Percentiles rank a stretch among this genome's conserved stretches.
Conservation (phyloP, 805 yeast genomes). For the Saccharomyces eubayanus region DNA sequence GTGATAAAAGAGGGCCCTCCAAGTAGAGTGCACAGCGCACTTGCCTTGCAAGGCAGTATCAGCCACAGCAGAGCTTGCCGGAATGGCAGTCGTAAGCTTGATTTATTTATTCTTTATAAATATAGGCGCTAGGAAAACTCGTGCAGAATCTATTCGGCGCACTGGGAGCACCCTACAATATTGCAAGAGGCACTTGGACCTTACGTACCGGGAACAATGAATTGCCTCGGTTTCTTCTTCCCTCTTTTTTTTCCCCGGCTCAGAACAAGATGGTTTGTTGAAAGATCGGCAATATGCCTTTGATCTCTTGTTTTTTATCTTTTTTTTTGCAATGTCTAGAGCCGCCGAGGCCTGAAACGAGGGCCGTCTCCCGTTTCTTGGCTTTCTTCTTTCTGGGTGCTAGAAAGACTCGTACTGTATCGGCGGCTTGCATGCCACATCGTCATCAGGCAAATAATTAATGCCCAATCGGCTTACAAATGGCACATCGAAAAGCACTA, state of each 20-base stretch:
- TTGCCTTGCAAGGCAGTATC: background rate
- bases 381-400: background rate
- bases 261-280: background rate
- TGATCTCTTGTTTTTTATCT: conserved; percentile 1
- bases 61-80: too few relatives aligned
- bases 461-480: background rate
- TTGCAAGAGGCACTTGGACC: too few relatives aligned
- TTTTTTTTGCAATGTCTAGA: conserved; percentile 7
- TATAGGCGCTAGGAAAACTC: too few relatives aligned
- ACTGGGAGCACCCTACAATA: too few relatives aligned
- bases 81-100: too few relatives aligned
- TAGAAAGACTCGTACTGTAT: background rate
- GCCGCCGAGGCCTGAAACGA: conserved; percentile 1
- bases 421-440: background rate
- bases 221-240: too few relatives aligned
- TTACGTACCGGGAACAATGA: too few relatives aligned
- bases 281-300: background rate
- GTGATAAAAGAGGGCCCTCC: background rate
- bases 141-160: too few relatives aligned
- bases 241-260: too few relatives aligned
- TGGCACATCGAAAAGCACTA: background rate
- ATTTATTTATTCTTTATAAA: too few relatives aligned
- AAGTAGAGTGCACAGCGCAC: background rate
- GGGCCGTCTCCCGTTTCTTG: background rate
- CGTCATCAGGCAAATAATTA: background rate